phyloP scores from a whole-genome alignment of 441 rosid genomes.

The Gossypium davidsonii region DNA sequence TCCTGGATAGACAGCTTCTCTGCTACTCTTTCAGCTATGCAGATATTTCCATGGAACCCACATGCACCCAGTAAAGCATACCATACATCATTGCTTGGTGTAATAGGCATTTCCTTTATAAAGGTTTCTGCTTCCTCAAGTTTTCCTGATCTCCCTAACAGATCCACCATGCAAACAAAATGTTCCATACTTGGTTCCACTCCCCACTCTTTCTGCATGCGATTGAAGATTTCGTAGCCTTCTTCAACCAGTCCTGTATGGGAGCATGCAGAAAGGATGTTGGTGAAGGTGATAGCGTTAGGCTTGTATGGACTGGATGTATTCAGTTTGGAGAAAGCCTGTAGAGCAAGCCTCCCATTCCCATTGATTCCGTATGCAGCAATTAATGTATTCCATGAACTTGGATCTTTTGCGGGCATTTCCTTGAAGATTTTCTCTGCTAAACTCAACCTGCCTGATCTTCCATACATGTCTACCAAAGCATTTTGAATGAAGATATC shows the following conservation, averaged over 20 bases:
- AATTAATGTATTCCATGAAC: slow-evolving; percentile 22
- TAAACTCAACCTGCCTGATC: slow-evolving; percentile 17
- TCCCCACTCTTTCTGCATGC: slow-evolving; percentile 7
- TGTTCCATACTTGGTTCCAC: slow-evolving; percentile 25
- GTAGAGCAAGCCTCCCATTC: neutral
- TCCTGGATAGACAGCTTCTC: slow-evolving; percentile 14
- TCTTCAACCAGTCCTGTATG: slow-evolving; percentile 9
- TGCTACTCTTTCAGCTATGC: slow-evolving; percentile 15
- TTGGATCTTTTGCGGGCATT: slow-evolving; percentile 8
- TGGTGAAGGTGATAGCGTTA: slow-evolving; percentile 15
- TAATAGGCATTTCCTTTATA: slow-evolving; percentile 8
- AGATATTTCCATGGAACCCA: neutral
- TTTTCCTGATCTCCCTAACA: slow-evolving; percentile 28
- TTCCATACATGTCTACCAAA: slow-evolving; percentile 32
- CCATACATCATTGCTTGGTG: slow-evolving; percentile 14
- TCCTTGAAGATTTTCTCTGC: slow-evolving; percentile 20
- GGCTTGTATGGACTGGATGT: neutral
- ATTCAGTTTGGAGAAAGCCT: neutral
- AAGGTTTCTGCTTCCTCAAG: slow-evolving; percentile 28
- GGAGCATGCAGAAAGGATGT: slow-evolving; percentile 17
- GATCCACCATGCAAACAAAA: slow-evolving; percentile 26
- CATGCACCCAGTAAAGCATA: slow-evolving; percentile 29
- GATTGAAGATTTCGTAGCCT: slow-evolving; percentile 10
- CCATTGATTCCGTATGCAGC: slow-evolving; percentile 20
- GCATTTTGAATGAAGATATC: slow-evolving; percentile 29